A percentile compares a stretch with the other conserved stretches of the same genome.
phyloP scores from a whole-genome alignment of 2,329 filamentous ascomycete genomes.

The Tolypocladium tundrense region DNA sequence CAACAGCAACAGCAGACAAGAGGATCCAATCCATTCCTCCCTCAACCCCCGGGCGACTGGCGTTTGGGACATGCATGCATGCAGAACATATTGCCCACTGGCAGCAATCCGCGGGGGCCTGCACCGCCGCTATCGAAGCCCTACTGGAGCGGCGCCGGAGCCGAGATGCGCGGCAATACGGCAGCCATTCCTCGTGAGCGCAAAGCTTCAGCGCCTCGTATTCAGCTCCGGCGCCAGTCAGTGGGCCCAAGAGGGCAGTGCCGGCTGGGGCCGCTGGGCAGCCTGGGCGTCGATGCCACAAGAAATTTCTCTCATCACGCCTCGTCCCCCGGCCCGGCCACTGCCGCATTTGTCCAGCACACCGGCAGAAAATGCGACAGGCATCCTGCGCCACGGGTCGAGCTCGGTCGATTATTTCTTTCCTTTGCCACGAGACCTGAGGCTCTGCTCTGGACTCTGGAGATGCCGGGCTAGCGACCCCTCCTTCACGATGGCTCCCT shows the following conservation, averaged over 20 bases:
- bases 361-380: not conserved
- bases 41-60: not conserved
- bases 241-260: not conserved
- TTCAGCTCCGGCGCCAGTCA: not conserved
- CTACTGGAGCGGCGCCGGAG: not conserved
- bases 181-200: not conserved
- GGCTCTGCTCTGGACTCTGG: not conserved
- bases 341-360: not conserved
- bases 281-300: not conserved
- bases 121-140: not conserved
- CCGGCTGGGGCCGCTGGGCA: not conserved
- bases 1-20: not conserved
- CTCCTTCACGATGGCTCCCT: not conserved
- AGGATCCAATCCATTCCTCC: not conserved
- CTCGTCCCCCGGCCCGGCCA: not conserved
- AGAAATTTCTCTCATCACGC: not conserved
- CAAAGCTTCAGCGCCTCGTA: not conserved
- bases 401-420: not conserved
- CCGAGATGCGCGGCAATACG: not conserved
- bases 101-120: not conserved
- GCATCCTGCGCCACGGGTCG: not conserved
- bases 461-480: not conserved
- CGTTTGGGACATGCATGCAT: not conserved
- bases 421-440: not conserved
- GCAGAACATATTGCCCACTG: not conserved